These are phyloP conservation scores for Debaryomyces castellii DNA, from an alignment of 805 yeast species.

Conservation along the genomic window DNA sequence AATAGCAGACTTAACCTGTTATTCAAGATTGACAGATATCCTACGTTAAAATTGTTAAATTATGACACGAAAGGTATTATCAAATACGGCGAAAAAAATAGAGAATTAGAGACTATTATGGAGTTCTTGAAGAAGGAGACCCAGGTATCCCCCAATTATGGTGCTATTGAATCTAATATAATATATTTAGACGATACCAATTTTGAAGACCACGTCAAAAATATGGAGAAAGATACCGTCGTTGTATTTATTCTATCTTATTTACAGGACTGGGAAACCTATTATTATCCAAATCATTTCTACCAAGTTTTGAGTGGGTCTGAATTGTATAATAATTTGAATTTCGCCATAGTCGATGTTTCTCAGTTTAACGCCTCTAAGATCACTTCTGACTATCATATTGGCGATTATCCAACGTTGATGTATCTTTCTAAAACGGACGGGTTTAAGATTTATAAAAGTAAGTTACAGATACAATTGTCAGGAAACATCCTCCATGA, in stretches of 20 bases:
- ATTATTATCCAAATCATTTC: constrained; percentile 33
- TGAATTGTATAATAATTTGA: constrained; percentile 7
- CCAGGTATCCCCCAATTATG: constrained; percentile 20
- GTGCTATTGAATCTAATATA: constrained; percentile 18
- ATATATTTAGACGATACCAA: constrained; percentile 7
- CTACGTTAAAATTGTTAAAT: constrained; percentile 48
- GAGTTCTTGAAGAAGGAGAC: constrained; percentile 19
- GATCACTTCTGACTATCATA: constrained; percentile 20
- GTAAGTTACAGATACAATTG: constrained; percentile 19
- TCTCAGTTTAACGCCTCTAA: constrained; percentile 17
- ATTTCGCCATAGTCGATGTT: constrained; percentile 26
- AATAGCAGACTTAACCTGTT: constrained; percentile 33
- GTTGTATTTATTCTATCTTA: constrained; percentile 25
- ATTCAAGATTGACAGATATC: constrained; percentile 46
- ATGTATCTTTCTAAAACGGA: constrained; percentile 26
- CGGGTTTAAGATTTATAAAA: constrained; percentile 21
- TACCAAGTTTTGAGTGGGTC: constrained; percentile 26
- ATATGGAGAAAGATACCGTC: constrained; percentile 11
- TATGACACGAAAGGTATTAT: constrained; percentile 40
- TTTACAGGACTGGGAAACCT: constrained; percentile 30
- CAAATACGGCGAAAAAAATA: constrained; percentile 28
- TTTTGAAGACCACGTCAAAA: constrained; percentile 2
- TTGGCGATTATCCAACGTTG: constrained; percentile 33
- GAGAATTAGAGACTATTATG: constrained; percentile 19
- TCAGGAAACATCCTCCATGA: constrained; percentile 15